Base-by-base conservation (phyloP, 345 rosid species). In the Excoecaria cochinchinensis region DNA sequence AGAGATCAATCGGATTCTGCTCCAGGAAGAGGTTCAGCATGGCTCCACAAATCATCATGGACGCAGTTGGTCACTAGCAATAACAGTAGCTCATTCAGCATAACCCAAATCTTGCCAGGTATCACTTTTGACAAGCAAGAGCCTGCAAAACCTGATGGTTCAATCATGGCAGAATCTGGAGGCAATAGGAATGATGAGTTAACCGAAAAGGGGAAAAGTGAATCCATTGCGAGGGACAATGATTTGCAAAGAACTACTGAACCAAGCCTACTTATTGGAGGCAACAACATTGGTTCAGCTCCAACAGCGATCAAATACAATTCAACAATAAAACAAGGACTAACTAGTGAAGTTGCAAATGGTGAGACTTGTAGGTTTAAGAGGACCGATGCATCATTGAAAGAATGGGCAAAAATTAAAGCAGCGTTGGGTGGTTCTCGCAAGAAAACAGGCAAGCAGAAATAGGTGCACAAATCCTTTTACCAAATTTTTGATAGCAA, bases 11-110 rank as follows among this genome's bases (percentile, higher is more conserved):
- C 74, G 51, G 70, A 52, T 68, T 64, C 71, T 64, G 69, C 82
- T 70, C 72, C 70, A 5, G 85, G 91, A 77, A 87, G 89, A 81
- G 91, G 96, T 70, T 76, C 87, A 61, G 82, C 89, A 48, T 95
- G 99, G 99, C 88, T 85, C 74, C 89, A 93, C 69, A 83, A 86
- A 69, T 87, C 87, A 44, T 84, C 99, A 22, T 95, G 99, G 99
- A 87, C 90, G 66, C 94, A 95, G 79, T 78, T 95, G 85, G 85
- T 93, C 62, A 72, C 78, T 67, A 83, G 85, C 67, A 80, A 50
- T 50, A 84, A 61, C 74, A 38, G 61, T 42, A 76, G 71, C 74
- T 79, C 90, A 24, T 91, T 95, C 80, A 93, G 93, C 79, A 82
- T 95, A 74, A 81, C 88, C 16, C 87, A 86, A 66, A 83, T 93